Conservation (phyloP, 2,329 filamentous ascomycete species). For the Scedosporium apiospermum region DNA sequence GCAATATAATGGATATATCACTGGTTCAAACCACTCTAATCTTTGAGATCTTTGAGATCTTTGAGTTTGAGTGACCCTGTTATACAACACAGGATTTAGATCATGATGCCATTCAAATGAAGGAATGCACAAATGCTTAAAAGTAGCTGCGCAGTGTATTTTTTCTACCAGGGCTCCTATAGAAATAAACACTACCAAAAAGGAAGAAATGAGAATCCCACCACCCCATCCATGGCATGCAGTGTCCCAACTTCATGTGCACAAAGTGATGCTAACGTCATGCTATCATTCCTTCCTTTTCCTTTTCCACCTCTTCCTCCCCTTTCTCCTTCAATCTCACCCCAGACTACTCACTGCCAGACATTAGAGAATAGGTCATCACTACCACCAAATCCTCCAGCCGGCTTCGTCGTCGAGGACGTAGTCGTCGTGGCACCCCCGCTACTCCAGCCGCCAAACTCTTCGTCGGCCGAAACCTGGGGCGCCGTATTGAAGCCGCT, state of each 20-base stretch:
- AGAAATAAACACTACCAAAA: not conserved
- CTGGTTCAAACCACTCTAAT: not conserved
- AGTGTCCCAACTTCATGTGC: not conserved
- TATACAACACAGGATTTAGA: not conserved
- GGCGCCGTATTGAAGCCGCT: slow-evolving; percentile 42
- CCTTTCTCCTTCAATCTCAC: not conserved
- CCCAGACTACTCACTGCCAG: slow-evolving; percentile 55
- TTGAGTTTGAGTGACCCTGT: not conserved
- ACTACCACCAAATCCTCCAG: slow-evolving; percentile 51
- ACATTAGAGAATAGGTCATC: slow-evolving; percentile 96
- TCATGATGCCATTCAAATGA: not conserved
- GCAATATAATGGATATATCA: not conserved
- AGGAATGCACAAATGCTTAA: not conserved
- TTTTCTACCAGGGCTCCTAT: not conserved
- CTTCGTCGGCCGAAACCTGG: slow-evolving; percentile 78
- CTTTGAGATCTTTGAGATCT: not conserved
- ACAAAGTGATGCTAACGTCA: not conserved
- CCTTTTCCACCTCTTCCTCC: not conserved
- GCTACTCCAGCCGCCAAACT: slow-evolving; percentile 93
- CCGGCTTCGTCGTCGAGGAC: slow-evolving; percentile 40
- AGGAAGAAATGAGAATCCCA: not conserved
- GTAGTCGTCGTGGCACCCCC: slow-evolving; percentile 36
- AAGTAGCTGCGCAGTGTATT: not conserved
- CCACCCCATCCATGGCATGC: not conserved
- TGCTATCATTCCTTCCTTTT: not conserved